Percentiles rank a stretch among this genome's conserved stretches.
Conservation (phyloP, 2,329 filamentous ascomycete genomes). For the Apiospora arundinis region DNA sequence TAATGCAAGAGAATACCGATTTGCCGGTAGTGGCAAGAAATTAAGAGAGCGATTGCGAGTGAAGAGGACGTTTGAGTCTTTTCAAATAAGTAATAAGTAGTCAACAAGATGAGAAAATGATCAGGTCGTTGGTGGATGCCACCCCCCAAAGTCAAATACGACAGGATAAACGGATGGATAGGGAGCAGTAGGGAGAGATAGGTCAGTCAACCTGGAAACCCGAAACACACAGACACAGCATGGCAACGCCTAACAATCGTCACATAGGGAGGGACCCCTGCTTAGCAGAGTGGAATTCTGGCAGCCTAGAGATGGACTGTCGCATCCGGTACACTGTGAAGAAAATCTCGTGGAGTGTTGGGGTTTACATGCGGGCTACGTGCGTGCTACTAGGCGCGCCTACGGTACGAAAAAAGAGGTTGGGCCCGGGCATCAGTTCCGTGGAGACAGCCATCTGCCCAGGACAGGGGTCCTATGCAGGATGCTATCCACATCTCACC, state of each 20-base stretch:
- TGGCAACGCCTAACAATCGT: not conserved
- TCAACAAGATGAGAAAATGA: not conserved
- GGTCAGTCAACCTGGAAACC: slow-evolving; percentile 4
- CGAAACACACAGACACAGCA: slow-evolving; percentile 12
- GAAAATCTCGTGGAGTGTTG: slow-evolving; percentile 15
- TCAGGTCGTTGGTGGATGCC: not conserved
- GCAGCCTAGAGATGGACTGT: not conserved
- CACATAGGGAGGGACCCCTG: not conserved
- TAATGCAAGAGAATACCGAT: not conserved
- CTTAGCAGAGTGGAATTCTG: slow-evolving; percentile 1
- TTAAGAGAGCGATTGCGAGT: not conserved
- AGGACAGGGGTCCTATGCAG: slow-evolving; percentile 10
- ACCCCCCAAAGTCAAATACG: slow-evolving; percentile 15
- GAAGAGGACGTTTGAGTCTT: slow-evolving; percentile 4
- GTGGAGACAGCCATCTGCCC: slow-evolving; percentile 1
- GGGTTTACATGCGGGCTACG: not conserved
- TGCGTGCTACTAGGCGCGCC: no score
- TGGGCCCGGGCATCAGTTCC: slow-evolving; percentile 11
- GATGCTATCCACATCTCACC: slow-evolving; percentile 14
- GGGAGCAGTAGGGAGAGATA: not conserved
- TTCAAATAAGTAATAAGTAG: not conserved
- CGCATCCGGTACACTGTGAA: not conserved
- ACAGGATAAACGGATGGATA: slow-evolving; percentile 1
- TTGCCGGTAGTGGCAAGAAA: slow-evolving; percentile 13
- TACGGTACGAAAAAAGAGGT: slow-evolving; percentile 6